Evolutionary conservation across 73 alveolate genomes (phyloP).

Genomic region (Symbiodinium pilosum): DNA sequence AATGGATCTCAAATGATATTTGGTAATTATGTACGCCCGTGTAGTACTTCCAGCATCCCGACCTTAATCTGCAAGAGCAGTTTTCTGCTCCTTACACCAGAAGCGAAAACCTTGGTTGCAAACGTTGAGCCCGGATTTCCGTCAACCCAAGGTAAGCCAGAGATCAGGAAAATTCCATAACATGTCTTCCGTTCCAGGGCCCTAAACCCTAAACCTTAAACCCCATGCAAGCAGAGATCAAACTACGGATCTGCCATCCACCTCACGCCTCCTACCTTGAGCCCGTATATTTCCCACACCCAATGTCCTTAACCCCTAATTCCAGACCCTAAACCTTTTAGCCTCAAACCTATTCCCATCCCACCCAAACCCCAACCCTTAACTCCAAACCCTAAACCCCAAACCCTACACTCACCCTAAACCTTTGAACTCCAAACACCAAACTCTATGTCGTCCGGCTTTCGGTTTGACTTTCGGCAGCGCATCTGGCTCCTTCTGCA

Average conservation of each 20-base stretch:
- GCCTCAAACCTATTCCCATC: background rate
- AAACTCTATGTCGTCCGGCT: background rate
- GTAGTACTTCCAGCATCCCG: too few species aligned
- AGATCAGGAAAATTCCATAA: too few species aligned
- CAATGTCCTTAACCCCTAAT: background rate
- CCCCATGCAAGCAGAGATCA: too few species aligned
- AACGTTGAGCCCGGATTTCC: too few species aligned
- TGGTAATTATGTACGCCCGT: too few species aligned
- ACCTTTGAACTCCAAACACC: background rate
- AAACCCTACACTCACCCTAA: background rate
- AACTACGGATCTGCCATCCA: too few species aligned
- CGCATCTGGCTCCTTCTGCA: background rate
- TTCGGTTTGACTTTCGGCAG: background rate
- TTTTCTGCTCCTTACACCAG: too few species aligned
- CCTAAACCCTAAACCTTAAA: too few species aligned
- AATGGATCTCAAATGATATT: too few species aligned
- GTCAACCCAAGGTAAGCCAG: too few species aligned
- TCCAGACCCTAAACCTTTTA: background rate
- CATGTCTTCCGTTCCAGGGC: background rate
- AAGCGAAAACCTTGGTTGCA: too few species aligned
- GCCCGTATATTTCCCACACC: background rate
- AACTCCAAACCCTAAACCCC: background rate
- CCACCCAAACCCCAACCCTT: background rate
- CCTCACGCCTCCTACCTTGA: background rate
- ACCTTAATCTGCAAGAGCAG: too few species aligned